Evolutionary conservation across 805 yeast genomes (phyloP).

Genomic region (Schwanniomyces occidentalis): DNA sequence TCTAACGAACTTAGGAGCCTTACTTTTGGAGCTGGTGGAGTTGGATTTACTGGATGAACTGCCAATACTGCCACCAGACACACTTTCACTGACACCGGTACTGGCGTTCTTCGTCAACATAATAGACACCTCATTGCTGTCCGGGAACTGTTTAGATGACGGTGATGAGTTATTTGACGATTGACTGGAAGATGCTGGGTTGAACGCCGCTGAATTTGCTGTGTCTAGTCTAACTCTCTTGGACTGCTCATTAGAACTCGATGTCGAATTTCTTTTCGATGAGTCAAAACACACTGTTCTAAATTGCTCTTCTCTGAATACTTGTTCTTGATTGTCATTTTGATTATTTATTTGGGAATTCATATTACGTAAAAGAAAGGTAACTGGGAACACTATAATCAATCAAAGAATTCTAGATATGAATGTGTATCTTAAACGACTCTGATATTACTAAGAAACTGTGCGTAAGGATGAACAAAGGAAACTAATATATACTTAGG

Average conservation of each 20-base stretch:
- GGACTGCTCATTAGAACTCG: constrained; percentile 13
- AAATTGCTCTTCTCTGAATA: constrained; percentile 31
- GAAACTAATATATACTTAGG: too few relatives aligned
- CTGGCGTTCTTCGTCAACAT: constrained; percentile 7
- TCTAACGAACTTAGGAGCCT: constrained; percentile 35
- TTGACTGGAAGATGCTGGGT: not conserved
- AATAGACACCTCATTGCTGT: constrained; percentile 3
- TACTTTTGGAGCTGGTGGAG: constrained; percentile 10
- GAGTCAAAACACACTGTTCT: constrained; percentile 34
- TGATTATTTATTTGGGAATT: constrained; percentile 32
- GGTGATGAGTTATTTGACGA: not conserved
- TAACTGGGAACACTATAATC: too few relatives aligned
- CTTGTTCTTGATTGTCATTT: constrained; percentile 32
- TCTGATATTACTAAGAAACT: too few relatives aligned
- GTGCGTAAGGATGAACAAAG: too few relatives aligned
- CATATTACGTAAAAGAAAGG: too few relatives aligned
- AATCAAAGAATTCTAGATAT: too few relatives aligned
- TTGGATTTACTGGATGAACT: not conserved
- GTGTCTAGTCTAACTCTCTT: constrained; percentile 23
- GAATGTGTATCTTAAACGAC: too few relatives aligned
- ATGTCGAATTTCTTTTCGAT: constrained; percentile 7
- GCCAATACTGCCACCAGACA: not conserved
- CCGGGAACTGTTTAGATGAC: not conserved
- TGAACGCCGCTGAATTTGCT: not conserved
- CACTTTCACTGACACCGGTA: constrained; percentile 1